Conservation (phyloP, 1,284 basidiomycete genomes). For the Tilletiopsis washingtonensis region DNA sequence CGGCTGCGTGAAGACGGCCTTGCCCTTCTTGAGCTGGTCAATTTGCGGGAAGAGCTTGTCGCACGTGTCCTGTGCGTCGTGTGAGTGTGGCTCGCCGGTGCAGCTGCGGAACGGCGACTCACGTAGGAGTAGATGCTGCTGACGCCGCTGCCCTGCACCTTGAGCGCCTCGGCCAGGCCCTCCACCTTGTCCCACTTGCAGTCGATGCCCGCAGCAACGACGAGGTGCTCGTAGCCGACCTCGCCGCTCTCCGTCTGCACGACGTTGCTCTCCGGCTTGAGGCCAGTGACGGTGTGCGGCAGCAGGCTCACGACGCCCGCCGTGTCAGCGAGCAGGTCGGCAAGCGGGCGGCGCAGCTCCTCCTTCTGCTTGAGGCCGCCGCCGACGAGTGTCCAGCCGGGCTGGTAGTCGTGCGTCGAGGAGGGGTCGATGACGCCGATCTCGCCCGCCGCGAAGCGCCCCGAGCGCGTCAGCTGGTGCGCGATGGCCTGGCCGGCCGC, state of each 20-base stretch:
- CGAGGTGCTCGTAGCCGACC: conserved; percentile 74
- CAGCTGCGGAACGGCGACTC: neutral
- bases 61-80: conserved; percentile 17
- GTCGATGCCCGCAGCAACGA: conserved; percentile 81
- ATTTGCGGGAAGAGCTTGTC: conserved; percentile 35
- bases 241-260: conserved; percentile 65
- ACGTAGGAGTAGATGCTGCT: conserved; percentile 72
- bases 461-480: conserved; percentile 55
- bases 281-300: too few relatives aligned
- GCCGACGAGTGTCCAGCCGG: conserved; percentile 78
- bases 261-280: conserved; percentile 62
- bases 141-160: conserved; percentile 69
- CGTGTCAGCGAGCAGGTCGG: conserved; percentile 3
- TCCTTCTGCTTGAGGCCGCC: conserved; percentile 63
- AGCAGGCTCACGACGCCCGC: too few relatives aligned
- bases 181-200: conserved; percentile 65
- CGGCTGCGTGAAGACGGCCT: conserved; percentile 92
- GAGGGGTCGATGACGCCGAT: conserved; percentile 39
- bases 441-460: conserved; percentile 16
- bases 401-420: conserved; percentile 40
- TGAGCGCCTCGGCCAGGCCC: conserved; percentile 70
- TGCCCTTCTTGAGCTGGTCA: conserved; percentile 64
- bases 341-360: conserved; percentile 64
- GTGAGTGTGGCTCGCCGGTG: too few relatives aligned
- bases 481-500: conserved; percentile 47